phyloP scores from a whole-genome alignment of 768 basidiomycete species.

The Termitomyces heimii region DNA sequence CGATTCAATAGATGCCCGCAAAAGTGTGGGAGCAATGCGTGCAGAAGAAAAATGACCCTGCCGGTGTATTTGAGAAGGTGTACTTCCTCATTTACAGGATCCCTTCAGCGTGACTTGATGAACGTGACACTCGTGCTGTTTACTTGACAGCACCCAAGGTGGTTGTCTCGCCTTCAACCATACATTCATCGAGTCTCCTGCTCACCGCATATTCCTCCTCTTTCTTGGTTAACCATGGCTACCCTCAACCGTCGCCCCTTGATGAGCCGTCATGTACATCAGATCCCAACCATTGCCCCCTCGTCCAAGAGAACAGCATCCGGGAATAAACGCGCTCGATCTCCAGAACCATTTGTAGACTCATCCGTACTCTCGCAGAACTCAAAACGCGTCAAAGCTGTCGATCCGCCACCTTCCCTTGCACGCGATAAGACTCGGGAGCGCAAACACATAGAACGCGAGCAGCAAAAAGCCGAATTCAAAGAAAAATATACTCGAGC shows the following conservation, averaged over 20 bases:
- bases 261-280: conserved; percentile 29
- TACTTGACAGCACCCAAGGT: not conserved
- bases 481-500: conserved; percentile 77
- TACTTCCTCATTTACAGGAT: too few relatives aligned
- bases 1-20: too few relatives aligned
- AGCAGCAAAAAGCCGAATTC: conserved; percentile 64
- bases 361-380: conserved; percentile 9
- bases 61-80: too few relatives aligned
- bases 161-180: not conserved
- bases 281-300: conserved; percentile 25
- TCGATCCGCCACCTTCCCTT: conserved; percentile 13
- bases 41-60: too few relatives aligned
- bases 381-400: conserved; percentile 41
- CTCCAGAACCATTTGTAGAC: conserved; percentile 41
- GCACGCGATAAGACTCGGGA: conserved; percentile 36
- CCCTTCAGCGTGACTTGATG: conserved; percentile 9
- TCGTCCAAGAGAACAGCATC: conserved; percentile 27
- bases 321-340: conserved; percentile 39
- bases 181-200: not conserved
- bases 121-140: conserved; percentile 9
- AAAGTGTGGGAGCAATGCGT: too few relatives aligned
- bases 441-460: conserved; percentile 43
- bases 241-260: conserved; percentile 45
- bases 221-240: conserved; percentile 33
- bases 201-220: conserved; percentile 1